Evolutionary conservation across 2,329 filamentous ascomycete species (phyloP), one percentile per base, ranked within the genome.

Genomic region (Sphaerostilbella broomeana): DNA sequence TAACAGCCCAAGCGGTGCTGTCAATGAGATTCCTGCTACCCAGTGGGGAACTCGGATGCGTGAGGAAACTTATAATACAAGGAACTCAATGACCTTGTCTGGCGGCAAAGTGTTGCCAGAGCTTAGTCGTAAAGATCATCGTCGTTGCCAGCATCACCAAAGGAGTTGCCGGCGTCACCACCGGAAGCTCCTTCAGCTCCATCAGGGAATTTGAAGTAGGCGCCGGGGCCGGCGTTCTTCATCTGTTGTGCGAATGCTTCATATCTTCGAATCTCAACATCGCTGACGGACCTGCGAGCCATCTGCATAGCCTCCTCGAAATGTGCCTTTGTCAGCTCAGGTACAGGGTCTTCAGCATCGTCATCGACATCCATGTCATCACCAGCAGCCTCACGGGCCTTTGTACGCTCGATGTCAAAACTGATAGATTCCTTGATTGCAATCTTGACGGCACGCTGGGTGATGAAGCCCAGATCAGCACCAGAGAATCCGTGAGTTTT

Each of bases 401-500:
- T 95, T 59, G 75, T 73, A 52, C 86, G 85, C 68, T 94, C 86
- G 53, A 98, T 97, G 47, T 97, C 90, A 32, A 75, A 61, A 13
- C 80, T 72, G 55, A 98, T 98, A 20, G 90, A 81, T 72, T 98
- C 83, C 78, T 98, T 98, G 73, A 98, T 98, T 54, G 92, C 92
- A 58, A 97, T 82, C 81, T 98, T 98, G 74, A 95, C 92, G 38
- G 92, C 92, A 64, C 92, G 88, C 73, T 98, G 92, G 17, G 92
- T 95, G 61, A 98, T 89, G 73, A 97, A 98, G 48, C 92, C 92
- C 63, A 98, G 77, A 84, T 98, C 92, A 59, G 92, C 92, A 89
- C 92, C 92, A 42, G 92, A 97, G 79, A 97, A 98, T 48, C 92
- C 92, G 69, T 98, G 88, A 5, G 92, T 98, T 77, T 94, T 94